Evolutionary conservation across 176 grass and related monocot genomes (phyloP).

Genomic region (Cocos nucifera): DNA sequence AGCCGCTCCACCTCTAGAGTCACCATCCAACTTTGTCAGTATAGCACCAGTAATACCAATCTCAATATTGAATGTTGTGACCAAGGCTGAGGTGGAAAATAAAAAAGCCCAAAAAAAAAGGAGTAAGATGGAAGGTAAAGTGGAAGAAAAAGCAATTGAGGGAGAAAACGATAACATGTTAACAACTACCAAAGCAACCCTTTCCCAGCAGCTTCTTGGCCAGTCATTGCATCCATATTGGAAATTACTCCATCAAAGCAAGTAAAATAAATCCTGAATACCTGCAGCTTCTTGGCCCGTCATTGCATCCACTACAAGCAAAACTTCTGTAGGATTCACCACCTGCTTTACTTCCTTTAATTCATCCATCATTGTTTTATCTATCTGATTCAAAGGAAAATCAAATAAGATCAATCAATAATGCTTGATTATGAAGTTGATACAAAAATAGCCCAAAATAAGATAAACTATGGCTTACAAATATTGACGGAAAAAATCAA

Average conservation of each 20-base stretch:
- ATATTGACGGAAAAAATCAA: too few relatives aligned
- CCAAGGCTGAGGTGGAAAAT: slow-evolving; percentile 50
- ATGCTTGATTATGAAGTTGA: background rate
- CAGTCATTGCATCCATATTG: background rate
- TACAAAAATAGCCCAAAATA: background rate
- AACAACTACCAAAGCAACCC: too few relatives aligned
- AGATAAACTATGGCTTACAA: too few relatives aligned
- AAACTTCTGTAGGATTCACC: slow-evolving; percentile 85
- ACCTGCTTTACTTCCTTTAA: slow-evolving; percentile 86
- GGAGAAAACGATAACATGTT: background rate
- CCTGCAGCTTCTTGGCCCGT: slow-evolving; percentile 98
- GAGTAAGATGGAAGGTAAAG: background rate
- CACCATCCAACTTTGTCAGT: slow-evolving; percentile 94
- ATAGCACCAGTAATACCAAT: slow-evolving; percentile 96
- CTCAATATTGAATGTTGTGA: slow-evolving; percentile 90
- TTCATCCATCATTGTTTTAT: slow-evolving; percentile 95
- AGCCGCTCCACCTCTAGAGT: slow-evolving; percentile 94
- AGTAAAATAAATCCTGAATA: slow-evolving; percentile 8
- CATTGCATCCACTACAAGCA: slow-evolving; percentile 99
- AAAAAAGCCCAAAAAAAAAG: slow-evolving; percentile 30
- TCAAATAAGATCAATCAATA: slow-evolving; percentile 1
- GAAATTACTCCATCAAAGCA: background rate
- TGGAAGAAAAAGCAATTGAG: slow-evolving; percentile 16
- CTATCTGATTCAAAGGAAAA: slow-evolving; percentile 45
- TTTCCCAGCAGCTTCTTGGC: too few relatives aligned